Evolutionary conservation across 2,329 filamentous ascomycete species (phyloP).

Genomic region (Aspergillus uvarum): DNA sequence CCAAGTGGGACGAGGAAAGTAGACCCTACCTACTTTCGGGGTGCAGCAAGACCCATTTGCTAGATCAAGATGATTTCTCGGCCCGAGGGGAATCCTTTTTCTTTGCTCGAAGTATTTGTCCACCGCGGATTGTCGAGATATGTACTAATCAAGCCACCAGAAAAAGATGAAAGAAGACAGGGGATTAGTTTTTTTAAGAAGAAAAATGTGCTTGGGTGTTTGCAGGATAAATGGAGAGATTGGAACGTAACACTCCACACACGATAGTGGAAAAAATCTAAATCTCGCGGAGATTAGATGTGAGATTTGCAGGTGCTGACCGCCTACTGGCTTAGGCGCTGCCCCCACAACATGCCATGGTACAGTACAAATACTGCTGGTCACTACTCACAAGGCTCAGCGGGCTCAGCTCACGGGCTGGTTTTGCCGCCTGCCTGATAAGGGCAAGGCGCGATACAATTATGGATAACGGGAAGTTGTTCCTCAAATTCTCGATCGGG

Average conservation of each 20-base stretch:
- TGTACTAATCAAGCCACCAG: background rate
- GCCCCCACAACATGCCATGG: background rate
- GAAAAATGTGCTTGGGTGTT: background rate
- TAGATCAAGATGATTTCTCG: background rate
- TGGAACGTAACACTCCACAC: background rate
- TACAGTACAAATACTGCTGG: too few relatives aligned
- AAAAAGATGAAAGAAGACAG: background rate
- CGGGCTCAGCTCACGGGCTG: too few relatives aligned
- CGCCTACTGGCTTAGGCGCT: background rate
- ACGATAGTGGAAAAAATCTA: background rate
- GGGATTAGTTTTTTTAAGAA: background rate
- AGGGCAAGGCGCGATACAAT: too few relatives aligned
- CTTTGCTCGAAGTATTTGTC: background rate
- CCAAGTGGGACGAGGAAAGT: background rate
- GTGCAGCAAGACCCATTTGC: slow-evolving; percentile 67
- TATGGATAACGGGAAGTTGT: too few relatives aligned
- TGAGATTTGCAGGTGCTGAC: background rate
- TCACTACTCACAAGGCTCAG: too few relatives aligned
- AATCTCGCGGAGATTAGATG: background rate
- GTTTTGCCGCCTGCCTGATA: too few relatives aligned
- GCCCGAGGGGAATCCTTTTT: background rate
- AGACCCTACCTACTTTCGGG: slow-evolving; percentile 59
- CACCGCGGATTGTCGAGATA: background rate
- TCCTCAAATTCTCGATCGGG: background rate
- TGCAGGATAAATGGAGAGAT: background rate